Evolutionary conservation across 192 early-diverging fungal genomes (phyloP), one percentile per base, ranked within the genome.

Genomic region (Phycomyces nitens): DNA sequence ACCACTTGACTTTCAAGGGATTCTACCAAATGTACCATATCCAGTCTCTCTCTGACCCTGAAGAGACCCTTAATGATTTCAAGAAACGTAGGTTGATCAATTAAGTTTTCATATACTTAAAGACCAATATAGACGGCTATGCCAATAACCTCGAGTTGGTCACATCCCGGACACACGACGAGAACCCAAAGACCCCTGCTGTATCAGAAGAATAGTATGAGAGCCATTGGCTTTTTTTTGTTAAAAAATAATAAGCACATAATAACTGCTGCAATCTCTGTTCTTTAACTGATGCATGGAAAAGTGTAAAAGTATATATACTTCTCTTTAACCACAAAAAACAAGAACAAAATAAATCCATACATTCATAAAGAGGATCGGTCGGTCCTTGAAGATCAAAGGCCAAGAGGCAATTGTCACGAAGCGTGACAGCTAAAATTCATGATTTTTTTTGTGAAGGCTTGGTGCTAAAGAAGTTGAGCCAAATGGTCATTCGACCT

Each of bases 11-110:
- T 1, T 74, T 71, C 21, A 79, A 78, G 40, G 93, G 93, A 7
- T 95, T 93, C 60, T 52, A 90, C 44, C 88, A 95, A 70, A 84
- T 95, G 83, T 91, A 90, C 77, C 86, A 87, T 57, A 66, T 89
- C 53, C 87, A 87, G 66, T 87, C 84, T 3, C 69, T 77, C 18
- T 80, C 81, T 10, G 86, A 88, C 20, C 82, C 83, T 16, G 83
- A 85, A 41, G 88, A 90, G 74, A 92, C 90, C 20, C 85, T 88
- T 82, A 85, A 82, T 50, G 90, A 92, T 66, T 75, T 92, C 38
- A 76, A 82, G 47, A 87, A 82, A 62, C 87, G 73, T 70, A 66
- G 52, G 56, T 65, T 23, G 10, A n/a, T 29, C n/a, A 38, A 34
- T 23, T 47, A 12, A 22, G 29, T 14, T 39, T 40, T 22, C 21